A percentile compares a stretch with the other conserved stretches of the same genome.
These are phyloP conservation scores for Knufia fluminis DNA, from an alignment of 2,329 filamentous ascomycete species.

Conservation along the genomic window DNA sequence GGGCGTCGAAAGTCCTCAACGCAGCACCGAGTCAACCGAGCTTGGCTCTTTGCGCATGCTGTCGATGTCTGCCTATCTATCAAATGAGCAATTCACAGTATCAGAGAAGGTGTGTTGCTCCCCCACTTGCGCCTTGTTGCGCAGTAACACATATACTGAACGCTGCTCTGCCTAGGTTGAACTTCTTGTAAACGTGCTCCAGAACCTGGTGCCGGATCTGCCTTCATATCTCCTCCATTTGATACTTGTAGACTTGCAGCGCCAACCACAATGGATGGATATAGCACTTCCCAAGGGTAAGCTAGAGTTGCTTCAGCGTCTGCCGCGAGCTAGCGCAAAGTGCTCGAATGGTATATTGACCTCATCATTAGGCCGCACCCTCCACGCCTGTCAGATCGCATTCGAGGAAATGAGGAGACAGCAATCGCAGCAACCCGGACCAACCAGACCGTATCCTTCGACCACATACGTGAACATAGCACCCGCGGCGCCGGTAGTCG, in stretches of 20 bases:
- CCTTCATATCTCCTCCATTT: constrained; percentile 17
- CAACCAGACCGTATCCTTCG: constrained; percentile 12
- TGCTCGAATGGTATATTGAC: constrained; percentile 10
- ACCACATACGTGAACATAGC: constrained; percentile 4
- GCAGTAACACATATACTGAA: not conserved
- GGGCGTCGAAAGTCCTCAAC: constrained; percentile 4
- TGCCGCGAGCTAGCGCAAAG: not conserved
- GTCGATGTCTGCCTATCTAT: constrained; percentile 10
- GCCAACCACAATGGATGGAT: constrained; percentile 20
- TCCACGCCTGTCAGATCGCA: constrained; percentile 17
- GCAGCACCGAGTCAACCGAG: constrained; percentile 4
- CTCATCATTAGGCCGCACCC: constrained; percentile 17
- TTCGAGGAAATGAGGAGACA: constrained; percentile 15
- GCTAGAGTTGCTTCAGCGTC: not conserved
- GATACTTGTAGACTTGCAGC: constrained; percentile 14
- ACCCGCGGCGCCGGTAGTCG: not conserved
- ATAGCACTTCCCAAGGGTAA: constrained; percentile 22
- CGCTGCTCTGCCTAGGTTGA: constrained; percentile 12
- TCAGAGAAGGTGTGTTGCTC: constrained; percentile 9
- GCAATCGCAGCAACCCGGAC: constrained; percentile 8
- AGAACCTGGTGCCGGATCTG: constrained; percentile 18
- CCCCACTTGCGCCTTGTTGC: not conserved
- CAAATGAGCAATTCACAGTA: constrained; percentile 3
- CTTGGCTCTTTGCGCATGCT: constrained; percentile 7
- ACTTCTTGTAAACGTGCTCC: constrained; percentile 22